A percentile compares a stretch with the other conserved stretches of the same genome.
phyloP scores from a whole-genome alignment of 169 alveolate genomes.

The Cryptosporidium parvum region DNA sequence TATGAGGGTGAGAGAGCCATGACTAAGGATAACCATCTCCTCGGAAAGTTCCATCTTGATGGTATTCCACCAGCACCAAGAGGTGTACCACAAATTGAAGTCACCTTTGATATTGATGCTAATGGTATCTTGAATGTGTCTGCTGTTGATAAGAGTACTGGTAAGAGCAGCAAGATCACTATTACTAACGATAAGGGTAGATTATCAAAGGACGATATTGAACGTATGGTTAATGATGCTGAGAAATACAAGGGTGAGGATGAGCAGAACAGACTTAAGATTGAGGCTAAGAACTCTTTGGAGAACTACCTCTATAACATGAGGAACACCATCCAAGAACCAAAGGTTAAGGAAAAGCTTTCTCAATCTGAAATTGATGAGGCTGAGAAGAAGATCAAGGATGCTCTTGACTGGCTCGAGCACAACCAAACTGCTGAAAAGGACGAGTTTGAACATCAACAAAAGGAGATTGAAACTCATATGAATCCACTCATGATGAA shows the following conservation, averaged over 20 bases:
- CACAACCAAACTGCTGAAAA: conserved; percentile 93
- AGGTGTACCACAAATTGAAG: conserved; percentile 96
- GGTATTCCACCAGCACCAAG: conserved; percentile 96
- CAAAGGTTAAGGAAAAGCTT: conserved; percentile 90
- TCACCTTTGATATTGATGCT: conserved; percentile 96
- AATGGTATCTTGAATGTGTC: conserved; percentile 94
- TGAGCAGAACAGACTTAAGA: conserved; percentile 88
- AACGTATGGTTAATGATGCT: conserved; percentile 95
- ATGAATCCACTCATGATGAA: conserved; percentile 94
- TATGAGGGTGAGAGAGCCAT: conserved; percentile 97
- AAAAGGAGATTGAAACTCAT: conserved; percentile 95
- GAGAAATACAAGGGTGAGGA: conserved; percentile 95
- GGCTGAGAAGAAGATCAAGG: conserved; percentile 90
- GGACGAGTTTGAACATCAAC: conserved; percentile 93
- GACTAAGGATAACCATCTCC: conserved; percentile 95
- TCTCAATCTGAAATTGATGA: conserved; percentile 91
- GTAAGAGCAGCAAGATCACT: conserved; percentile 92
- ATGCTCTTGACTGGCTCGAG: conserved; percentile 94
- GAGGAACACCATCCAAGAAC: conserved; percentile 93
- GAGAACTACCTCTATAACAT: conserved; percentile 92
- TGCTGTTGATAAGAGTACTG: conserved; percentile 97
- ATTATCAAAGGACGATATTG: conserved; percentile 93
- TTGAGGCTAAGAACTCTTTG: conserved; percentile 93
- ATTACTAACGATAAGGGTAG: conserved; percentile 96
- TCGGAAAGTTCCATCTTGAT: conserved; percentile 95